These are phyloP conservation scores for Microdochium nivale DNA, from an alignment of 2,329 filamentous ascomycete species.

Conservation along the genomic window DNA sequence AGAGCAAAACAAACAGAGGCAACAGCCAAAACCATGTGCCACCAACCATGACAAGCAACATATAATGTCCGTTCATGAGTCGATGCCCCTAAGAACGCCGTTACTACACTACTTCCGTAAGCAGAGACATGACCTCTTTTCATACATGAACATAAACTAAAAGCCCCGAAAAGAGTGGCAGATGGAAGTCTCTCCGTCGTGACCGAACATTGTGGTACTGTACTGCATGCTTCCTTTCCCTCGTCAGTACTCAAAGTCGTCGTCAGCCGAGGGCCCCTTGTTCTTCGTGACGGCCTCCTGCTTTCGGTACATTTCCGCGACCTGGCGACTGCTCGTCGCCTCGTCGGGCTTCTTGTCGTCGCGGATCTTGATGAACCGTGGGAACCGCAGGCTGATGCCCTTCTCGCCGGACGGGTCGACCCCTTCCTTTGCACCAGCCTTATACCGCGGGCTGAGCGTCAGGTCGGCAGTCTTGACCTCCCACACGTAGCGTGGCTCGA, in stretches of 20 bases:
- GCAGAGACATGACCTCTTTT: too few relatives aligned
- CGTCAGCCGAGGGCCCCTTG: conserved; percentile 81
- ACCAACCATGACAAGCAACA: too few relatives aligned
- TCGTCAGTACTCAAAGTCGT: conserved; percentile 89
- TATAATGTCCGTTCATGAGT: too few relatives aligned
- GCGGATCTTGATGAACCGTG: conserved; percentile 80
- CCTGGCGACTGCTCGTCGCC: conserved; percentile 74
- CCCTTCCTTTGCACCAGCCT: conserved; percentile 78
- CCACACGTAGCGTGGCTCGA: conserved; percentile 91
- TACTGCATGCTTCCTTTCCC: too few relatives aligned
- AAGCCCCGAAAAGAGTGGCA: too few relatives aligned
- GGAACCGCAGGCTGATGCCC: conserved; percentile 85
- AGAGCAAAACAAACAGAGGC: too few relatives aligned
- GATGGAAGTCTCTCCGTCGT: too few relatives aligned
- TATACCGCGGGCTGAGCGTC: conserved; percentile 85
- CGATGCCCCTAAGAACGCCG: too few relatives aligned
- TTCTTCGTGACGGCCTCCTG: conserved; percentile 85
- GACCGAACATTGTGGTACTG: too few relatives aligned
- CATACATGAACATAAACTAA: too few relatives aligned
- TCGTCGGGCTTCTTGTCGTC: conserved; percentile 95
- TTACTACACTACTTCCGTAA: too few relatives aligned
- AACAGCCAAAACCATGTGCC: too few relatives aligned
- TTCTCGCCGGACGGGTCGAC: conserved; percentile 62
- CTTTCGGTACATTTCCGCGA: conserved; percentile 94
- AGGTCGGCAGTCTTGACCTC: conserved; percentile 96